phyloP scores from a whole-genome alignment of 2,329 filamentous ascomycete genomes.

The Neoscytalidium dimidiatum region DNA sequence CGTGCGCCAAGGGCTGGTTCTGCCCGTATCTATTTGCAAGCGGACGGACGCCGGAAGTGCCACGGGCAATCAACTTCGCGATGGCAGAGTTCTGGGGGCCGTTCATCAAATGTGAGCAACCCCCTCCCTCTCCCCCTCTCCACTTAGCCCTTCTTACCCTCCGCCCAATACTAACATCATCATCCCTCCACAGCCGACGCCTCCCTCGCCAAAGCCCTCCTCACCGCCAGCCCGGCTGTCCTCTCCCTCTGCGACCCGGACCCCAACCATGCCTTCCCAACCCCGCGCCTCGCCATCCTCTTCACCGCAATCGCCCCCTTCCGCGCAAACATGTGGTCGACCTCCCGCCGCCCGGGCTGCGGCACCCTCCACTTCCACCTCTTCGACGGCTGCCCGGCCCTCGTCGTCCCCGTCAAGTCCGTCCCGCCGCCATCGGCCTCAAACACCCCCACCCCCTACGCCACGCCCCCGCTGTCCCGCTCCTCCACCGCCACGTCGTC shows the following conservation, averaged over 20 bases:
- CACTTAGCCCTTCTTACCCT: background rate
- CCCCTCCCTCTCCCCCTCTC: background rate
- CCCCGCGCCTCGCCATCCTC: constrained; percentile 38
- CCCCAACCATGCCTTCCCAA: constrained; percentile 31
- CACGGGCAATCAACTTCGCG: constrained; percentile 36
- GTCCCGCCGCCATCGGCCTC: background rate
- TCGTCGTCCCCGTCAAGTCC: constrained; percentile 35
- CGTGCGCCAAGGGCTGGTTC: constrained; percentile 41
- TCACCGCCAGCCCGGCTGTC: constrained; percentile 33
- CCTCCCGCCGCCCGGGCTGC: constrained; percentile 39
- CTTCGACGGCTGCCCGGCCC: constrained; percentile 37
- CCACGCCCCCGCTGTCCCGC: background rate
- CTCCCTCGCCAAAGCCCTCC: constrained; percentile 37
- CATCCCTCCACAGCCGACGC: constrained; percentile 33
- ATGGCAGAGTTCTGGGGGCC: constrained; percentile 41
- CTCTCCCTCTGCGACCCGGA: constrained; percentile 36
- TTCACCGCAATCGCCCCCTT: constrained; percentile 42
- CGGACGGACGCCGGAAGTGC: constrained; percentile 34
- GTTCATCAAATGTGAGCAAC: constrained; percentile 34
- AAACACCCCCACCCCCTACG: background rate
- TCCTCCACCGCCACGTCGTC: background rate
- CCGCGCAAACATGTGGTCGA: constrained; percentile 39
- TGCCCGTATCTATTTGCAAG: constrained; percentile 40
- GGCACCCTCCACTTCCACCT: constrained; percentile 40
- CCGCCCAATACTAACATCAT: background rate